A percentile compares a stretch with the other conserved stretches of the same genome.
phyloP scores from a whole-genome alignment of 345 rosid genomes.

The rapeseed (Brassica napus) region DNA sequence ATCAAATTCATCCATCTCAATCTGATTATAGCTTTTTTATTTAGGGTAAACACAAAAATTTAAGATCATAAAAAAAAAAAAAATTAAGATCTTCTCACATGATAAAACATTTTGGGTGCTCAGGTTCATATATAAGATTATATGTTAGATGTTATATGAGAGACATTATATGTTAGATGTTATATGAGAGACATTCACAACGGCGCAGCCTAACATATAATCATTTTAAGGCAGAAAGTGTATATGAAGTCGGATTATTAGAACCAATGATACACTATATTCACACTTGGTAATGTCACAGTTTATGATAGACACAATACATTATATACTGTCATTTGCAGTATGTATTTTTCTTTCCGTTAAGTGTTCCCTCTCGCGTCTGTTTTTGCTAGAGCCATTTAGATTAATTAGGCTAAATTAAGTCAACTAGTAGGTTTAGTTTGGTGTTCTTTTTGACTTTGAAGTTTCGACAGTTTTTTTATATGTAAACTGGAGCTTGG shows the following conservation, averaged over 20 bases:
- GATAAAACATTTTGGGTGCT: background rate
- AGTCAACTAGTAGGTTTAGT: slow-evolving; percentile 22
- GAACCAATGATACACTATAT: background rate
- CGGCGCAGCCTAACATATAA: background rate
- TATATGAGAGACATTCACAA: background rate
- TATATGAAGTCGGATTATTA: background rate
- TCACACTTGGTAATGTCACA: background rate
- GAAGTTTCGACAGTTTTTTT: slow-evolving; percentile 1
- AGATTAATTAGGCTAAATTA: slow-evolving; percentile 11
- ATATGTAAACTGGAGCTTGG: slow-evolving; percentile 10
- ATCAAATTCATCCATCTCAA: background rate
- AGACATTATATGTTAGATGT: background rate
- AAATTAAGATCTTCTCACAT: background rate
- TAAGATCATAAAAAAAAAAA: background rate
- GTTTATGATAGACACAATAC: background rate
- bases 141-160: background rate
- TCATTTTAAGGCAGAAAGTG: background rate
- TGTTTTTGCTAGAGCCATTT: background rate
- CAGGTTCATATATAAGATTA: background rate
- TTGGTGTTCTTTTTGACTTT: slow-evolving; percentile 33
- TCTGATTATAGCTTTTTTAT: background rate
- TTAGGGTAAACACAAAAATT: background rate
- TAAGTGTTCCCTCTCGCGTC: background rate
- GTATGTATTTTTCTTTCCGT: background rate
- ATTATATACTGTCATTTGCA: background rate